Evolutionary conservation across 345 rosid genomes (phyloP), one percentile per base, ranked within the genome.

Genomic region (Populus nigra): DNA sequence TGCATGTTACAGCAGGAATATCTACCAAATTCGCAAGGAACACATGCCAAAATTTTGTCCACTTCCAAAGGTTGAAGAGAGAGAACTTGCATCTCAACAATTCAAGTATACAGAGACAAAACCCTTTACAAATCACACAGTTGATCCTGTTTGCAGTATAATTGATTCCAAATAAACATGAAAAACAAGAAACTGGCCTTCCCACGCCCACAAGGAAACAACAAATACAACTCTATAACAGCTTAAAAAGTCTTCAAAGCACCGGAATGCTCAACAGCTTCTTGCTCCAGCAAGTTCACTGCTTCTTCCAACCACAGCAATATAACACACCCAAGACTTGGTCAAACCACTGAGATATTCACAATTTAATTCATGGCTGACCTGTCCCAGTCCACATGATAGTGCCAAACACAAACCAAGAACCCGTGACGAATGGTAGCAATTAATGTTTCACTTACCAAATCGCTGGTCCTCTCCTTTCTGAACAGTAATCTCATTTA

Each of bases 391-490:
- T 35, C 73, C 69, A 53, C 57, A 47, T 11, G 29, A 63, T 17
- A 43, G 47, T 31, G 61, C 22, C 41, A 2, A 53, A 71, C 63
- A 38, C 49, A 49, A 18, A 38, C 23, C 73, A n/a, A 17, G 73
- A 69, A 15, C 25, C 43, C 33, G 38, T 1, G 16, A 71, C 20
- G 65, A 62, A 62, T 45, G 71, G 75, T 76, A 71, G 75, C 71
- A 62, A 77, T 62, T 47, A 71, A 77, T 29, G 62, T 45, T 43
- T 27, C 61, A 47, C 75, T 71, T 71, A 71, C 80, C 80, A 15
- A 47, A 49, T 47, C 43, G 63, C 70, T 59, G 67, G 39, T 17
- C 20, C 57, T 45, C 62, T 22, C 61, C 15, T 33, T 39, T 23
- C 15, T 11, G 33, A 75, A 65, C 69, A 29, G 17, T 15, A 33